Base-by-base conservation (phyloP, 2,329 filamentous ascomycete species). In the Cytospora schulzeri region DNA sequence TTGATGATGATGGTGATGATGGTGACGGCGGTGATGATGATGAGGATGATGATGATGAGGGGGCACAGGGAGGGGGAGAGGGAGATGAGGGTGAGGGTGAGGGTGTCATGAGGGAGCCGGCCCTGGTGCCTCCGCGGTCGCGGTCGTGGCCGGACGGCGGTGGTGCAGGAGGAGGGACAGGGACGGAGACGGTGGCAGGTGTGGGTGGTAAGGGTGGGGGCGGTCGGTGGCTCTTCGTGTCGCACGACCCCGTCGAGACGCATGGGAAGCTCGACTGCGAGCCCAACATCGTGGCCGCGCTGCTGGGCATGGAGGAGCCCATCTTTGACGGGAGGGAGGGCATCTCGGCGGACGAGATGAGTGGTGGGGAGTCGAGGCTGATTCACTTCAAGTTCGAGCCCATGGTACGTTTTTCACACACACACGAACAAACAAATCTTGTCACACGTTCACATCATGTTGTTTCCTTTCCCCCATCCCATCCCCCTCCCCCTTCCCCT, bases 331-430 rank as follows among this genome's bases (percentile, higher is more conserved):
- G 63, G 15, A 59, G 50, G 24, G 69, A 68, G 31, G 68, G 68
- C 54, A 66, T 62, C 33, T 64, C 61, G 38, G 59, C 63, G 12
- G 64, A 65, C 4, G 67, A 66, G 45, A 57, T 64, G 70, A 70
- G 62, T 65, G 74, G 68, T 62, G 71, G 69, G 59, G 73, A 74
- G 63, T 76, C 77, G 71, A 80, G 84, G 72, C 76, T 85, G 75
- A 83, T 97, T 58, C 92, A 94, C 76, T 91, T 97, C 78, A 95
- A 96, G 76, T 97, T 96, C 73, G 93, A 97, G 75, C 92, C 93
- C 5, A 93, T 97, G 92, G 93, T 96, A 83, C 74, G 87, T 74
- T 45, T 26, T n/a, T n/a, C n/a, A n/a, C n/a, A n/a, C n/a, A n/a
- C n/a, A n/a, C n/a, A n/a, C n/a, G n/a, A n/a, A n/a, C n/a, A n/a